These are phyloP conservation scores for Aegilops sharonensis DNA, from an alignment of 176 grass and related monocot species.

Conservation along the genomic window DNA sequence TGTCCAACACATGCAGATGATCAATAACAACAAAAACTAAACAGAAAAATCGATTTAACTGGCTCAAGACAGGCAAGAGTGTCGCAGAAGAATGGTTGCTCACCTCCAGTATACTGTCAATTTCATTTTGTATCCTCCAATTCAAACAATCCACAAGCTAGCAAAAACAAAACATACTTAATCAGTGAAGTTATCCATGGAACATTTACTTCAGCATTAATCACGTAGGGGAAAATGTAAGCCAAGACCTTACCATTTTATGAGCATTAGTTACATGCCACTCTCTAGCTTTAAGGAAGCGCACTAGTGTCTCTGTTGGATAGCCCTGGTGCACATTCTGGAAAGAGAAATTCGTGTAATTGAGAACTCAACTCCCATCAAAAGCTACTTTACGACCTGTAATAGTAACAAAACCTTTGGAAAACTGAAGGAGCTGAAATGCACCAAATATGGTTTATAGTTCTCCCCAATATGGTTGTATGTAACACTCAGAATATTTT, in stretches of 20 bases:
- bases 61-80: background rate
- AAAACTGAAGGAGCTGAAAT: background rate
- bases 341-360: conserved; percentile 8
- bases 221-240: background rate
- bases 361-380: background rate
- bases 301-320: conserved; percentile 55
- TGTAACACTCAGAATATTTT: background rate
- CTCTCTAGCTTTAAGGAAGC: conserved; percentile 84
- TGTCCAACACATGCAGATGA: conserved; percentile 22
- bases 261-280: conserved; percentile 63
- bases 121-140: conserved; percentile 91
- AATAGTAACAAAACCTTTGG: background rate
- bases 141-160: conserved; percentile 85
- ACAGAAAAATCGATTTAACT: background rate
- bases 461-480: background rate
- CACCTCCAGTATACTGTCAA: conserved; percentile 76
- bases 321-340: conserved; percentile 76
- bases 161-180: conserved; percentile 34
- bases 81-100: conserved; percentile 22
- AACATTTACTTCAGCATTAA: conserved; percentile 20
- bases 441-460: background rate
- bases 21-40: conserved; percentile 18
- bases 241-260: conserved; percentile 53
- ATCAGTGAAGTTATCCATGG: conserved; percentile 15
- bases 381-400: background rate